A percentile compares a stretch with the other conserved stretches of the same genome.
Evolutionary conservation across 2,329 filamentous ascomycete species (phyloP).

Genomic region (Sporothrix humicola): DNA sequence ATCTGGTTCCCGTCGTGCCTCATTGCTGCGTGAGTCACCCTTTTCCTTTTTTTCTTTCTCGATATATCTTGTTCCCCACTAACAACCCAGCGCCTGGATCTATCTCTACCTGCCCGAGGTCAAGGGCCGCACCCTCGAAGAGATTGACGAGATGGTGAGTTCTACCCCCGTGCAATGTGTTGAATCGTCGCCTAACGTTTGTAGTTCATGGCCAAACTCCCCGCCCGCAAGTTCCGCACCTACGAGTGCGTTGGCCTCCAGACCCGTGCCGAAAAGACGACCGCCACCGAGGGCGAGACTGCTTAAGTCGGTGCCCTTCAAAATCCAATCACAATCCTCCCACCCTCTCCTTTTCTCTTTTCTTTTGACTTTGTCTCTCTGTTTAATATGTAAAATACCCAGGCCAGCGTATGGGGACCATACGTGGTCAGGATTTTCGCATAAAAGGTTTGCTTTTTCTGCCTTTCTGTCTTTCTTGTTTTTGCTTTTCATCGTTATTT

Average conservation of each 20-base stretch:
- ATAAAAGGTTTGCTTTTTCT: slow-evolving; percentile 8
- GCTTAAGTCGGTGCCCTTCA: not conserved
- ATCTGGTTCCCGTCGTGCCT: slow-evolving; percentile 56
- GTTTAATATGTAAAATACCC: slow-evolving; percentile 25
- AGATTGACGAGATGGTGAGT: slow-evolving; percentile 62
- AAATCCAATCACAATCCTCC: not conserved
- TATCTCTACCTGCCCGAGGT: slow-evolving; percentile 60
- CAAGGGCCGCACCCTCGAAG: slow-evolving; percentile 58
- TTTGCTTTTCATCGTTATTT: not conserved
- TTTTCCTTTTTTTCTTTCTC: not conserved
- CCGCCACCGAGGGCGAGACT: not conserved
- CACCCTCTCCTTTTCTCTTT: not conserved
- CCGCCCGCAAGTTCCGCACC: slow-evolving; percentile 51
- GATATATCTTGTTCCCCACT: not conserved
- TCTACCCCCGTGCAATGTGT: no score
- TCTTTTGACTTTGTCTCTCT: not conserved
- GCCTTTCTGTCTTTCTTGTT: not conserved
- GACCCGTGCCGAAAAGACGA: slow-evolving; percentile 32
- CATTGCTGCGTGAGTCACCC: slow-evolving; percentile 42
- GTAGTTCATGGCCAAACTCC: slow-evolving; percentile 47
- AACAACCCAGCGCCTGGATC: slow-evolving; percentile 45
- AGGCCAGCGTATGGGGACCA: slow-evolving; percentile 32
- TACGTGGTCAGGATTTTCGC: slow-evolving; percentile 29
- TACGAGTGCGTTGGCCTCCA: slow-evolving; percentile 44
- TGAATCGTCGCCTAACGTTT: not conserved